These are phyloP conservation scores for Aspergillus alliaceus DNA, from an alignment of 2,329 filamentous ascomycete species.

Conservation along the genomic window DNA sequence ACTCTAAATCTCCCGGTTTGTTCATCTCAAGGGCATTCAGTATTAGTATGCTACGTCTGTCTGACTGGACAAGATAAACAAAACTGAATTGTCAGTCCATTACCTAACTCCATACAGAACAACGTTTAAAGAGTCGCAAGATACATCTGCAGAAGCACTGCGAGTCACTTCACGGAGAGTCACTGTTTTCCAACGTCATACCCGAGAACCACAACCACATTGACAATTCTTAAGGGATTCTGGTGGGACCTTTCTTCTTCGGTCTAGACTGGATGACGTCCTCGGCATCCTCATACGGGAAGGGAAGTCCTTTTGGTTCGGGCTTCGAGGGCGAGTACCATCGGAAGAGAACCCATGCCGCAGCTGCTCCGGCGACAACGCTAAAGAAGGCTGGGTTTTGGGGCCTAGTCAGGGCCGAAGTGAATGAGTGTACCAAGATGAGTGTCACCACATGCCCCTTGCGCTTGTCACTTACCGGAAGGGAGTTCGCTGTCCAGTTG, in stretches of 20 bases:
- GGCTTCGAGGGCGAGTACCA: not conserved
- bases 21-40: too few species aligned
- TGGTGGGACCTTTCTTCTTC: not conserved
- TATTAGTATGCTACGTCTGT: too few species aligned
- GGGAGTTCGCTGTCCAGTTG: not conserved
- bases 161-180: not conserved
- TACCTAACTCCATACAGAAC: not conserved
- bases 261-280: not conserved
- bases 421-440: not conserved
- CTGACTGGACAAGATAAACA: too few species aligned
- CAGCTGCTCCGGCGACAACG: not conserved
- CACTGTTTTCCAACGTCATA: not conserved
- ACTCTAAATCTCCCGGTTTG: too few species aligned
- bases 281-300: not conserved
- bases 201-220: not conserved
- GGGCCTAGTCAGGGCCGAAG: not conserved
- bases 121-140: not conserved
- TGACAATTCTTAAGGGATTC: not conserved
- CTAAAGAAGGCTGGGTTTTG: not conserved
- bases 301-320: not conserved
- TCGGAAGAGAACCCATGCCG: not conserved
- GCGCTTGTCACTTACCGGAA: not conserved
- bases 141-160: not conserved
- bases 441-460: not conserved
- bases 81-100: too few species aligned